Evolutionary conservation across 2,329 filamentous ascomycete genomes (phyloP), one percentile per base, ranked within the genome.

Genomic region (Colletotrichum musicola): DNA sequence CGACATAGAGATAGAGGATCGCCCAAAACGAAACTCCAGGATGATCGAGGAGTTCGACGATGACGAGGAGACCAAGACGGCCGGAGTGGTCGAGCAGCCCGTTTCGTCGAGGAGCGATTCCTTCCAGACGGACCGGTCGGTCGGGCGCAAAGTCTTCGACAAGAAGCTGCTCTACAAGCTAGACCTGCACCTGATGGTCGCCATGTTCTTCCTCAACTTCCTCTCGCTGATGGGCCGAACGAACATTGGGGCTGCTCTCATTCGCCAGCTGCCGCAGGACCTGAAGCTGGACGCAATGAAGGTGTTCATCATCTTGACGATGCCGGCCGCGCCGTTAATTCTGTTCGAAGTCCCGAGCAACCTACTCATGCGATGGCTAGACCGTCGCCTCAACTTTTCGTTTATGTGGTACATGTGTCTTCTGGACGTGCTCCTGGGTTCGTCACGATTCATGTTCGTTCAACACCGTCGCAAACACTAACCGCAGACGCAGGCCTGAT

Each of bases 161-260:
- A 25, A 25, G 42, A 80, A 81, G 70, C 72, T 81, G 14, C 62
- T 78, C 1, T 66, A 66, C 20, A 61, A 69, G 14, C 70, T 81
- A 2, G 70, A 71, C 14, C 42, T 63, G 58, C 68, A 71, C 40
- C 50, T 75, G 35, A 71, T 75, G 35, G 44, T 72, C 2, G 73
- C 75, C 1, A 75, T 76, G 58, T 71, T 76, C 30, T 75, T 76
- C 50, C 65, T 76, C 42, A 75, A 76, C 65, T 76, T 75, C 40
- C 53, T 75, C 4, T 75, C 73, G 6, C 69, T 75, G 18, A 74
- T 75, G 64, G 73, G 72, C 14, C 71, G 73, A 4, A 74, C 73
- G n/a, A 75, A 74, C n/a, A 73, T 75, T 27, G 73, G 72, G 2
- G 72, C 73, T 4, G 71, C 72, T 2, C 69, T 74, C 10, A 74